A percentile compares a stretch with the other conserved stretches of the same genome.
Conservation (phyloP, 768 basidiomycete species). For the Boletus barrowsii region DNA sequence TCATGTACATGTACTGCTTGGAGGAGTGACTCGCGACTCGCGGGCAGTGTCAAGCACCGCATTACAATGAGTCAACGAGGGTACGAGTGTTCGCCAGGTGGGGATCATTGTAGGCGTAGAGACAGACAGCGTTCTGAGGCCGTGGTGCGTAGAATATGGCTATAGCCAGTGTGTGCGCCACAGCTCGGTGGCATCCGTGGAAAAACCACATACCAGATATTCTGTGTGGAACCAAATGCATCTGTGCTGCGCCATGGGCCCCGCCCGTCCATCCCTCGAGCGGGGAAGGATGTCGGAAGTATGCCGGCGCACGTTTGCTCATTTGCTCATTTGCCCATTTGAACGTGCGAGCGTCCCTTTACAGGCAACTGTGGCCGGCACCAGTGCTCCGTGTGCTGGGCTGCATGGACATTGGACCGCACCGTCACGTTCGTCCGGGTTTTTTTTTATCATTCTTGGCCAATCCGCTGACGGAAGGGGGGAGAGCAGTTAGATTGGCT, state of each 20-base stretch:
- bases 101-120: background rate
- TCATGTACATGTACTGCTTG: background rate
- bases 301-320: conserved; percentile 13
- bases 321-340: background rate
- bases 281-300: background rate
- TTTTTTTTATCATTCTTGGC: background rate
- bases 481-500: background rate
- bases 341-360: conserved; percentile 11
- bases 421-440: conserved; percentile 16
- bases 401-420: background rate
- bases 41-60: background rate
- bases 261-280: background rate
- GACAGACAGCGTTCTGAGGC: background rate
- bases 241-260: too few species aligned
- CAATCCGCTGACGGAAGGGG: background rate
- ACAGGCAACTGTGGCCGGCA: background rate
- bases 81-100: background rate
- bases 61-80: background rate
- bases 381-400: background rate
- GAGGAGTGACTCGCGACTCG: background rate
- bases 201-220: background rate
- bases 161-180: background rate
- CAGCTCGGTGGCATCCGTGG: background rate
- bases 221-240: background rate
- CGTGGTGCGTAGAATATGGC: background rate